Percentiles rank a stretch among this genome's conserved stretches.
These are phyloP conservation scores for Globisporangium megalacanthum DNA, from an alignment of 352 stramenopile species.

Conservation along the genomic window DNA sequence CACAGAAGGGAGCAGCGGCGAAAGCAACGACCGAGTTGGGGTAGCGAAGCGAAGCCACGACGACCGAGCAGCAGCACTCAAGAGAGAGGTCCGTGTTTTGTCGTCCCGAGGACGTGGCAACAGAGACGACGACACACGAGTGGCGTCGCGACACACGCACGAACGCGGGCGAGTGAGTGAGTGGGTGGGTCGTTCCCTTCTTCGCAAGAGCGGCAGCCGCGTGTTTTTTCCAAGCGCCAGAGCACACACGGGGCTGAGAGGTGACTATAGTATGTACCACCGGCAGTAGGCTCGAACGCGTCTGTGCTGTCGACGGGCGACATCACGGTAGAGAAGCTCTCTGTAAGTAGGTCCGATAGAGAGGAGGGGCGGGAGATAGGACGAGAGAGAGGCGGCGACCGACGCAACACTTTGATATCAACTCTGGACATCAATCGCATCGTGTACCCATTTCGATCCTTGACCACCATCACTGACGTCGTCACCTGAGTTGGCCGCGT, in stretches of 20 bases:
- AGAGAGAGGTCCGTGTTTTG: not conserved
- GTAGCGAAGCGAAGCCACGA: not conserved
- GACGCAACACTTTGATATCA: not conserved
- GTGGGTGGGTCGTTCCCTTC: too few species aligned
- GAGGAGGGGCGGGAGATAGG: not conserved
- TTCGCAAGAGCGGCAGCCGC: too few species aligned
- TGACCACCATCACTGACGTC: too few species aligned
- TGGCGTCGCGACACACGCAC: not conserved
- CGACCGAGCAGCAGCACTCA: not conserved
- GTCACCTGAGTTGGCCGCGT: too few species aligned
- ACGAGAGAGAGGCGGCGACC: not conserved
- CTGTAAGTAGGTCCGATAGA: not conserved
- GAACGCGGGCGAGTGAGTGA: too few species aligned
- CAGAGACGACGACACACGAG: conserved; percentile 1
- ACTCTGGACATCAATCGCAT: not conserved
- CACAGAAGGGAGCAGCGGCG: conserved; percentile 24
- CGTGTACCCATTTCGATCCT: not conserved
- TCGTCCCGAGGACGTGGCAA: not conserved
- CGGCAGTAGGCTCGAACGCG: too few species aligned
- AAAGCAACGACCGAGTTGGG: conserved; percentile 17
- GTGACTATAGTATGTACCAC: too few species aligned
- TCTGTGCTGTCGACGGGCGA: too few species aligned
- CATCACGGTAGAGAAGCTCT: too few species aligned
- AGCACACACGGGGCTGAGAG: too few species aligned
- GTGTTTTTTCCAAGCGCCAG: too few species aligned